Evolutionary conservation across 306 rosid species (phyloP).

Genomic region (Datisca glomerata): DNA sequence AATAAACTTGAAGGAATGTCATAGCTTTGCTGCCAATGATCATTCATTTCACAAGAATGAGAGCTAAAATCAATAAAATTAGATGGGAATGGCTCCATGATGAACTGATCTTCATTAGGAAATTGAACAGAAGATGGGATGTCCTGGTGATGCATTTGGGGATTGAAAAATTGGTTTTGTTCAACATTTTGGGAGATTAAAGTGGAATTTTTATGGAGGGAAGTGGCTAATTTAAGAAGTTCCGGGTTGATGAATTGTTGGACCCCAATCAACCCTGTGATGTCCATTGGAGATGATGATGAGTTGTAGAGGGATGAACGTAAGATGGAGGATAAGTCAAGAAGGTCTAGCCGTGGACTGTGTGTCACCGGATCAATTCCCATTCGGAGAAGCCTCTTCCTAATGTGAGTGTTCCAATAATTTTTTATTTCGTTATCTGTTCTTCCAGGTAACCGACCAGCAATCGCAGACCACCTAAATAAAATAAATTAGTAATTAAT

Average conservation of each 20-base stretch:
- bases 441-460: constrained; percentile 82
- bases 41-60: constrained; percentile 22
- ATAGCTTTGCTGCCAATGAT: constrained; percentile 32
- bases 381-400: constrained; percentile 82
- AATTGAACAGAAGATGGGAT: constrained; percentile 21
- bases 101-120: constrained; percentile 21
- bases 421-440: constrained; percentile 93
- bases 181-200: constrained; percentile 17
- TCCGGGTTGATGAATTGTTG: constrained; percentile 47
- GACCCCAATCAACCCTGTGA: constrained; percentile 32
- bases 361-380: constrained; percentile 98
- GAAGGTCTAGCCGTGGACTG: constrained; percentile 62
- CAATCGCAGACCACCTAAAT: constrained; percentile 96
- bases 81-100: constrained; percentile 18
- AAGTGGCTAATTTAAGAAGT: constrained; percentile 59
- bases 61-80: constrained; percentile 20
- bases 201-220: constrained; percentile 25
- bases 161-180: constrained; percentile 10
- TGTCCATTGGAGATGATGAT: constrained; percentile 35
- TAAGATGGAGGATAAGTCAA: constrained; percentile 60
- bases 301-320: constrained; percentile 43
- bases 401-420: constrained; percentile 92
- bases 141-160: constrained; percentile 22
- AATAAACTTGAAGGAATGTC: constrained; percentile 13
- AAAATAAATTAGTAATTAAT: too few species aligned